These are phyloP conservation scores for Trichoderma afroharzianum DNA, from an alignment of 2,329 filamentous ascomycete species.

Conservation along the genomic window DNA sequence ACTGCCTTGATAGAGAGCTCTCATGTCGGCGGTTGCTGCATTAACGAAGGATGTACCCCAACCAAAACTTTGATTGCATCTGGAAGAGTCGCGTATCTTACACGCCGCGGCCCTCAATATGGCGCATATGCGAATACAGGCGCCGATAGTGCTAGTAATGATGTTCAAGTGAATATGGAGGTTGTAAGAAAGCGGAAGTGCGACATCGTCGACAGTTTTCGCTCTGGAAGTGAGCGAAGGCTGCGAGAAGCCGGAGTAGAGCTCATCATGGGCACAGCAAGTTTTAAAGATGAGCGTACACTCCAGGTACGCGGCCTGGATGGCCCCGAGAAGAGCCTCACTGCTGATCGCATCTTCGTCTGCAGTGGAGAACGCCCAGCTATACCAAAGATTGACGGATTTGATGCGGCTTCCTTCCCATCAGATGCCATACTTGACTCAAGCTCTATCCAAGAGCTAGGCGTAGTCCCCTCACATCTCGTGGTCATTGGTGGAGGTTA, in stretches of 20 bases:
- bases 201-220: slow-evolving; percentile 49
- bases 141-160: background rate
- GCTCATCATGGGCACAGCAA: slow-evolving; percentile 42
- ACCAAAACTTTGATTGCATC: slow-evolving; percentile 56
- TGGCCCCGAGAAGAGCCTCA: slow-evolving; percentile 33
- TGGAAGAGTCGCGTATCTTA: slow-evolving; percentile 46
- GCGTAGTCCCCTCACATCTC: slow-evolving; percentile 41
- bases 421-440: slow-evolving; percentile 38
- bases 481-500: slow-evolving; percentile 52
- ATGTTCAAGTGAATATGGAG: slow-evolving; percentile 43
- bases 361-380: slow-evolving; percentile 44
- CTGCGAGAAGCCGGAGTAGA: slow-evolving; percentile 41
- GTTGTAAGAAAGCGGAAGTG: slow-evolving; percentile 50
- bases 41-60: slow-evolving; percentile 55
- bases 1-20: slow-evolving; percentile 46
- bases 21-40: slow-evolving; percentile 50
- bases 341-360: slow-evolving; percentile 42
- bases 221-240: slow-evolving; percentile 43
- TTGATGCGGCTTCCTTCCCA: slow-evolving; percentile 26
- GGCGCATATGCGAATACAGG: slow-evolving; percentile 37
- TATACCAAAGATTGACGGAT: slow-evolving; percentile 34
- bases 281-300: slow-evolving; percentile 39
- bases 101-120: slow-evolving; percentile 41
- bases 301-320: slow-evolving; percentile 33
- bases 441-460: slow-evolving; percentile 46